A percentile compares a stretch with the other conserved stretches of the same genome.
phyloP scores from a whole-genome alignment of 768 basidiomycete species.

The Baorangia bicolor region DNA sequence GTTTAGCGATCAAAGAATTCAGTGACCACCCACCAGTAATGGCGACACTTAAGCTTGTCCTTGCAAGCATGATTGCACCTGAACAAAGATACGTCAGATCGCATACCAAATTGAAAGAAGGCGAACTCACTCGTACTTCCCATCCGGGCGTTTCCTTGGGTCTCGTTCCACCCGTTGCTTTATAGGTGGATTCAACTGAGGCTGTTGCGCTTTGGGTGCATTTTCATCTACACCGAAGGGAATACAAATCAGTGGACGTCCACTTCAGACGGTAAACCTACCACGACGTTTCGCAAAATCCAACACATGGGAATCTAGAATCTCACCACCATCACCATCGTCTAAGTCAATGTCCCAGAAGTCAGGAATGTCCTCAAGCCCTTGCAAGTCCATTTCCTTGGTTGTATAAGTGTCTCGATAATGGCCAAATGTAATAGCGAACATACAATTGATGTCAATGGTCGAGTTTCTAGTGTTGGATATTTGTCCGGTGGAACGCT shows the following conservation, averaged over 20 bases:
- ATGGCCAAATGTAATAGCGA: not conserved
- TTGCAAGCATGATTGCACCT: conserved; percentile 84
- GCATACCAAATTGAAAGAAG: not conserved
- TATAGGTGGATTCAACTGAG: not conserved
- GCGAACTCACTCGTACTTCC: conserved; percentile 55
- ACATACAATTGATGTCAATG: conserved; percentile 56
- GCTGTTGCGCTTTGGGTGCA: not conserved
- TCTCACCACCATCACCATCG: conserved; percentile 32
- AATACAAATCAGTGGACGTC: not conserved
- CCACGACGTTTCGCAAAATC: conserved; percentile 36
- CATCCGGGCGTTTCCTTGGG: conserved; percentile 53
- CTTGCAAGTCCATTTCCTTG: conserved; percentile 66
- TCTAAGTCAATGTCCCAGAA: conserved; percentile 56
- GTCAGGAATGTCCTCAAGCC: conserved; percentile 65
- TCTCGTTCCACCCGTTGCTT: conserved; percentile 8
- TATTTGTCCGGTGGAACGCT: conserved; percentile 51
- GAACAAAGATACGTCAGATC: not conserved
- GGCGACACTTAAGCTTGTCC: conserved; percentile 71
- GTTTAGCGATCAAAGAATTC: conserved; percentile 7
- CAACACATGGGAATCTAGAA: conserved; percentile 20
- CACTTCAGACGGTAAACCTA: conserved; percentile 5
- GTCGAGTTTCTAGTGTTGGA: conserved; percentile 71
- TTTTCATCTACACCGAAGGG: conserved; percentile 1
- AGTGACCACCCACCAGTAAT: conserved; percentile 54
- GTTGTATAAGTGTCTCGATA: conserved; percentile 2